A percentile compares a stretch with the other conserved stretches of the same genome.
Evolutionary conservation across 176 grass and related monocot genomes (phyloP).

Genomic region (Alopecurus myosuroides): DNA sequence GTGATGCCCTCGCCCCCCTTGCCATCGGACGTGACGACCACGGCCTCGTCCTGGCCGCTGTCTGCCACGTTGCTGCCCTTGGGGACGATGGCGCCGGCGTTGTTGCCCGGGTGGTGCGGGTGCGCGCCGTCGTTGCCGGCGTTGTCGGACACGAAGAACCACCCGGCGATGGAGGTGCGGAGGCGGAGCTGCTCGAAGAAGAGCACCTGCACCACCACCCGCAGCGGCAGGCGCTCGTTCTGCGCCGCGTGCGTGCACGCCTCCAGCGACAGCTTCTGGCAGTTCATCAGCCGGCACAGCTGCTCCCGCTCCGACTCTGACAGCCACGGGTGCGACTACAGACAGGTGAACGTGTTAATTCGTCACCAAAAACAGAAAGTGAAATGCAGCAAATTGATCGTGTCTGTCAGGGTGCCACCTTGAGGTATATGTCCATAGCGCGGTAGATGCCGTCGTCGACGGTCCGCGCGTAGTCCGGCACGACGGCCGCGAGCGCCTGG

Average conservation of each 20-base stretch:
- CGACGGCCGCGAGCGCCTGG: conserved; percentile 58
- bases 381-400: neutral
- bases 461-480: conserved; percentile 64
- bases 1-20: conserved; percentile 30
- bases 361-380: neutral
- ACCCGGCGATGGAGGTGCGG: conserved; percentile 63
- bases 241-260: conserved; percentile 67
- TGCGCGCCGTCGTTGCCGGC: conserved; percentile 25
- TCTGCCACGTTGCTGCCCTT: conserved; percentile 11
- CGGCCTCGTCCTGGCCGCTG: neutral
- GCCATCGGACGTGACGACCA: neutral
- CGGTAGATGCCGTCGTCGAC: conserved; percentile 72
- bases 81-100: conserved; percentile 25
- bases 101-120: conserved; percentile 2
- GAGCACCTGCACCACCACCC: conserved; percentile 79
- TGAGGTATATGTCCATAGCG: conserved; percentile 75
- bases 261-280: conserved; percentile 75
- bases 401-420: conserved; percentile 33
- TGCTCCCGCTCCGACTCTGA: conserved; percentile 73
- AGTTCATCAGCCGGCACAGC: conserved; percentile 71
- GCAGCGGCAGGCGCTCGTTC: conserved; percentile 77
- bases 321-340: conserved; percentile 67
- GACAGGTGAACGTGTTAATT: neutral
- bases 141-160: conserved; percentile 66
- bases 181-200: conserved; percentile 84